phyloP scores from a whole-genome alignment of 169 alveolate species.

The Cyclospora cayetanensis region DNA sequence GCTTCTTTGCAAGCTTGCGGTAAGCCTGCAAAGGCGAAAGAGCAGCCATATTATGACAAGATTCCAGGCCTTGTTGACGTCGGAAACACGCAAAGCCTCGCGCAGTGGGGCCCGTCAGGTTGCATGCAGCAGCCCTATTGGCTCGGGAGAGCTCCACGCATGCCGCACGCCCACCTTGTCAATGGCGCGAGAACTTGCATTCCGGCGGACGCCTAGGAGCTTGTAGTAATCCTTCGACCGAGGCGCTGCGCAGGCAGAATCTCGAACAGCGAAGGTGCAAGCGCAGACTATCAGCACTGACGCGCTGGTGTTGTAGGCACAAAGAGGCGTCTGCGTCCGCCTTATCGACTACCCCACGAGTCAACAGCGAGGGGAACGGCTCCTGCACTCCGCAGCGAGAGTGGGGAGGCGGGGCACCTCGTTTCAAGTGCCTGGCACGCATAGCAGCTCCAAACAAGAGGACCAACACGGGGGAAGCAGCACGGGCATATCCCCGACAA shows the following conservation, averaged over 20 bases:
- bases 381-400: no score
- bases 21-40: not conserved
- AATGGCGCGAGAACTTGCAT: constrained; percentile 3
- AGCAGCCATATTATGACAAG: not conserved
- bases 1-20: constrained; percentile 27
- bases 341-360: no score
- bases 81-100: not conserved
- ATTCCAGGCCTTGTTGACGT: not conserved
- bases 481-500: no score
- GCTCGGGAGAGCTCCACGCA: not conserved
- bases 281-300: no score
- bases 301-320: no score
- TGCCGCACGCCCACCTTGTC: not conserved
- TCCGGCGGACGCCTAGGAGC: not conserved
- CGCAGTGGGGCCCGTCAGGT: not conserved
- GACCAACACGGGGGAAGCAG: no score
- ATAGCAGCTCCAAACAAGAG: no score
- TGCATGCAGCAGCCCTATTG: not conserved
- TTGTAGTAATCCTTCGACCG: constrained; percentile 16
- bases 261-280: not conserved
- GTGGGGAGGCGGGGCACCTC: no score
- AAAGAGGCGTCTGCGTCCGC: no score
- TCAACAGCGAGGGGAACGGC: no score
- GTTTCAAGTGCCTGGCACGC: no score
- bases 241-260: not conserved